A percentile compares a stretch with the other conserved stretches of the same genome.
Conservation (phyloP, 108 stramenopile species). For the Halocafeteria seosinensis region DNA sequence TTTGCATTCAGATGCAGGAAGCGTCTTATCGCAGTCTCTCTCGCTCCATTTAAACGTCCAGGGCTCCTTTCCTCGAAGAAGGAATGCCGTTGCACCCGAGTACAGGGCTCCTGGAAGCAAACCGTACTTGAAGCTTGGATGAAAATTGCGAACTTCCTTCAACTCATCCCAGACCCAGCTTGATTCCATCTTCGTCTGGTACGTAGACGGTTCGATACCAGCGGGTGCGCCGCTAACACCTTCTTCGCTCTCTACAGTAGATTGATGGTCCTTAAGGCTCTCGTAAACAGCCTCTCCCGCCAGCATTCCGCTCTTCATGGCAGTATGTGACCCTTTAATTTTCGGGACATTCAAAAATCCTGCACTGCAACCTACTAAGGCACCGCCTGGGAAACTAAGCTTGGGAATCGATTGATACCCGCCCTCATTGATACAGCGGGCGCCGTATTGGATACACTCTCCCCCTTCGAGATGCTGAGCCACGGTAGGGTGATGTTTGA, state of each 20-base stretch:
- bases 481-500: slow-evolving; percentile 85
- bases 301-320: slow-evolving; percentile 78
- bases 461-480: slow-evolving; percentile 70
- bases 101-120: slow-evolving; percentile 68
- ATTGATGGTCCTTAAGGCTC: slow-evolving; percentile 17
- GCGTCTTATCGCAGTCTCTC: slow-evolving; percentile 43
- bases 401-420: slow-evolving; percentile 86
- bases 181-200: slow-evolving; percentile 37
- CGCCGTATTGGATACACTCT: slow-evolving; percentile 83
- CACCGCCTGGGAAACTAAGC: slow-evolving; percentile 78
- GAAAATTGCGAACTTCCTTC: slow-evolving; percentile 77
- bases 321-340: slow-evolving; percentile 97
- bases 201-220: slow-evolving; percentile 10
- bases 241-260: slow-evolving; percentile 1
- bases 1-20: slow-evolving; percentile 40
- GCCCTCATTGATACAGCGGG: slow-evolving; percentile 87
- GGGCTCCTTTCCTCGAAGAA: slow-evolving; percentile 75
- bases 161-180: slow-evolving; percentile 89
- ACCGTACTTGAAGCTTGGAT: slow-evolving; percentile 83
- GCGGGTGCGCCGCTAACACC: slow-evolving; percentile 45
- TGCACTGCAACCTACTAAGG: slow-evolving; percentile 76
- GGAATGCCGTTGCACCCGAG: slow-evolving; percentile 65
- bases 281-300: slow-evolving; percentile 49
- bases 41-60: slow-evolving; percentile 56
- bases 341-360: slow-evolving; percentile 95